Evolutionary conservation across 2,329 filamentous ascomycete genomes (phyloP), one percentile per base, ranked within the genome.

Genomic region (Fusarium veterinarium): DNA sequence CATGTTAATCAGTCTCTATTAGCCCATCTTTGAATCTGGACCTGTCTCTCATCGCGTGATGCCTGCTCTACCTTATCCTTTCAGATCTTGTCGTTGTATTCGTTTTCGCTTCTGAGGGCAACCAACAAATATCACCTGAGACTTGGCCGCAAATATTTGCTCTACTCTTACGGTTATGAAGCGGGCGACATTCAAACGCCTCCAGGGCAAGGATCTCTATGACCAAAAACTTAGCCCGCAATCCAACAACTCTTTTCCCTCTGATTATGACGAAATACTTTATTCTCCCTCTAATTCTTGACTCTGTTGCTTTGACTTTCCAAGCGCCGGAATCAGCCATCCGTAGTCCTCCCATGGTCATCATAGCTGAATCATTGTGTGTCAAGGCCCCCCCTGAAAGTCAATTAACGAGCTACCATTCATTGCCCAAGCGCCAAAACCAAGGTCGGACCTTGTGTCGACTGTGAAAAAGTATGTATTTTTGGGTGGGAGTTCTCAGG

Each of bases 361-460:
- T 72, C 49, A 72, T 67, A 25, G 30, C 44, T 45, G 38, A 30
- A 63, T 69, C 66, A 68, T 56, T 55, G 37, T 25, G 51, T 49
- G n/a, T 68, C 56, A 68, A 45, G 17, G 49, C 17, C 4, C 38
- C 52, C 69, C 69, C 59, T 69, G 59, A 72, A 72, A 72, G 69
- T 65, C 68, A 72, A 61, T 72, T 51, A 51, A 28, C 37, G 23
- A 23, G 41, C 55, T 52, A 67, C 41, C 23, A 25, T 25, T 25
- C 25, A 37, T 25, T 40, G 41, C 31, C 46, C 41, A 55, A 67
- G 62, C 58, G 57, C 45, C 58, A 41, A 53, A 60, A 13, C 30
- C 51, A 56, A 53, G 67, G 46, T 48, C 51, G 20, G 58, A 37
- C 67, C 62, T 67, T 62, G 62, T 58, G 44, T 44, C 31, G 30